These are phyloP conservation scores for Citrullus amarus DNA, from an alignment of 306 rosid genomes.

Conservation along the genomic window DNA sequence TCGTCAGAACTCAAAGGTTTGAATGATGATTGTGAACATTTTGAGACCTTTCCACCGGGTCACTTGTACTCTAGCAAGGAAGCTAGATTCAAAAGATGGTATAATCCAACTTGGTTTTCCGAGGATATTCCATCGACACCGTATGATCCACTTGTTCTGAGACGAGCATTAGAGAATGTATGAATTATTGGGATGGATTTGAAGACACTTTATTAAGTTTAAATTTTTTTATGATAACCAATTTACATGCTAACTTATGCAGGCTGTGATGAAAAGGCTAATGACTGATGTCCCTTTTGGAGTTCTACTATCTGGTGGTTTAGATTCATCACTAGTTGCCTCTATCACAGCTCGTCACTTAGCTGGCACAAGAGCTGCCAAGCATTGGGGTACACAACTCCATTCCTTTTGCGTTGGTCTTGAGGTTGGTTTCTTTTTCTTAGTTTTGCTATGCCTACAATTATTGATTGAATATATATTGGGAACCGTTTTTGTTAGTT, in stretches of 20 bases:
- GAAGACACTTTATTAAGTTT: background rate
- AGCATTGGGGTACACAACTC: conserved; percentile 87
- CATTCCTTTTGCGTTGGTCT: conserved; percentile 93
- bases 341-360: conserved; percentile 85
- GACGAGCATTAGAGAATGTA: conserved; percentile 71
- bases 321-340: conserved; percentile 92
- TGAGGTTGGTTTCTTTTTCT: conserved; percentile 33
- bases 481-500: background rate
- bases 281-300: conserved; percentile 99
- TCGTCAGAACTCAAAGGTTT: conserved; percentile 76
- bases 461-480: background rate
- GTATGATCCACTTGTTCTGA: conserved; percentile 74
- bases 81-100: conserved; percentile 68
- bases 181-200: background rate
- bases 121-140: conserved; percentile 75
- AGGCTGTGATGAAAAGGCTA: conserved; percentile 87
- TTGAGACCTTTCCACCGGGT: conserved; percentile 80
- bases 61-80: conserved; percentile 87
- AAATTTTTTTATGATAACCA: background rate
- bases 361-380: conserved; percentile 68
- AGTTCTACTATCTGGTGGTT: conserved; percentile 82
- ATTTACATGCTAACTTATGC: conserved; percentile 15
- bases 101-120: conserved; percentile 82
- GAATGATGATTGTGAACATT: conserved; percentile 88
- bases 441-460: background rate